Percentiles rank a stretch among this genome's conserved stretches.
These are phyloP conservation scores for Phytomonas francai DNA, from an alignment of 208 protist genomes.

Conservation along the genomic window DNA sequence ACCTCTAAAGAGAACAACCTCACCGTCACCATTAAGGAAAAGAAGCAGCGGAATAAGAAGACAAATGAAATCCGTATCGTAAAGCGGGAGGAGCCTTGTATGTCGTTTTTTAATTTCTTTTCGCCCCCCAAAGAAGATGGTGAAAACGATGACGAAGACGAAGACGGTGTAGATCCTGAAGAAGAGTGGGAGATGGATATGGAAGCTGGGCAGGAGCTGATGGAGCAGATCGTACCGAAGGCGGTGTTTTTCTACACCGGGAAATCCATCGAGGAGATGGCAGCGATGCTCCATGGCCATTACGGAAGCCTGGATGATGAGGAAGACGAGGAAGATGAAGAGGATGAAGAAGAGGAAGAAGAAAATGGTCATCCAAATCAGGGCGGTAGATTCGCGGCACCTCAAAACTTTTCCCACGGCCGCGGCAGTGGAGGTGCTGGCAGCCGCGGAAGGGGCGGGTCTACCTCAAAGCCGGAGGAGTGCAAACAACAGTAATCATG, in stretches of 20 bases:
- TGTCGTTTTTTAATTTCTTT: constrained; percentile 94
- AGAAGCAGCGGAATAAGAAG: constrained; percentile 88
- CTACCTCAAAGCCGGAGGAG: constrained; percentile 25
- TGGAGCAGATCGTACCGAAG: constrained; percentile 67
- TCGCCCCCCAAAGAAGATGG: constrained; percentile 30
- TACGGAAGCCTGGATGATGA: constrained; percentile 31
- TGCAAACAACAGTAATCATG: constrained; percentile 71
- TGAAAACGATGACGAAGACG: constrained; percentile 33
- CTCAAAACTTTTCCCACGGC: constrained; percentile 17
- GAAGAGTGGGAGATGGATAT: constrained; percentile 75
- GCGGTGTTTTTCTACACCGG: constrained; percentile 89
- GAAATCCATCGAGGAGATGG: constrained; percentile 61
- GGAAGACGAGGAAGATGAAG: constrained; percentile 55
- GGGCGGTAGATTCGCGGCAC: constrained; percentile 13
- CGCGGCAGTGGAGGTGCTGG: constrained; percentile 8
- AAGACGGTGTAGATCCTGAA: constrained; percentile 44
- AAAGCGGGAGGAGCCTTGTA: constrained; percentile 68
- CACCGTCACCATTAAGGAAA: constrained; percentile 76
- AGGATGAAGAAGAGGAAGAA: constrained; percentile 40
- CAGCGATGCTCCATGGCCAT: constrained; percentile 24
- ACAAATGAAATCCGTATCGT: constrained; percentile 76
- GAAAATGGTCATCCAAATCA: constrained; percentile 10
- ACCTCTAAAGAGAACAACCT: constrained; percentile 64
- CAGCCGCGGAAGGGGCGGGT: constrained; percentile 10
- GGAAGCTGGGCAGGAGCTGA: constrained; percentile 68